Evolutionary conservation across 2,329 filamentous ascomycete species (phyloP).

Genomic region (Emericellopsis cladophorae): DNA sequence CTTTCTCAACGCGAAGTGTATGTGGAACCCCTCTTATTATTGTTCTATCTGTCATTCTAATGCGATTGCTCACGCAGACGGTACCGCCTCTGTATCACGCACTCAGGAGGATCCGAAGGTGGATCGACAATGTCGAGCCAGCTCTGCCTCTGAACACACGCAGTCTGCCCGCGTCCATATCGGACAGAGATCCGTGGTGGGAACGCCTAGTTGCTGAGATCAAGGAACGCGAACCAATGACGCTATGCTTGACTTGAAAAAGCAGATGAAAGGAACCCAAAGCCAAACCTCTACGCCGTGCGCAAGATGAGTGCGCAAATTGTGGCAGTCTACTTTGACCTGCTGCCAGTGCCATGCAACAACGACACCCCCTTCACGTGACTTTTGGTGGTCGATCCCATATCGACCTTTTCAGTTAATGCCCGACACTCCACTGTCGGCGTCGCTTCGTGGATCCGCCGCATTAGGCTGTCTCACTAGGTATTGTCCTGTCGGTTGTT

Average conservation of each 20-base stretch:
- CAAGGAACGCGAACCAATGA: conserved; percentile 16
- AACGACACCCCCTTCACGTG: background rate
- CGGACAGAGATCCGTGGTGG: conserved; percentile 23
- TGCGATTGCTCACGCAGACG: conserved; percentile 14
- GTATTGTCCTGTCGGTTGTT: conserved; percentile 19
- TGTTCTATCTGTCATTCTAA: conserved; percentile 5
- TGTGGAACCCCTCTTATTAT: conserved; percentile 9
- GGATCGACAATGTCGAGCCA: conserved; percentile 13
- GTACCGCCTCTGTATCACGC: conserved; percentile 23
- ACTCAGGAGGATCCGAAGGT: conserved; percentile 19
- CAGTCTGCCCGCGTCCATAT: conserved; percentile 11
- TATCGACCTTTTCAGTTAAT: background rate
- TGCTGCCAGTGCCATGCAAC: too few species aligned
- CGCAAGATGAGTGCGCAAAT: background rate
- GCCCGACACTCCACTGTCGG: conserved; percentile 23
- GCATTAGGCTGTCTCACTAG: conserved; percentile 15
- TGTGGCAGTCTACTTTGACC: background rate
- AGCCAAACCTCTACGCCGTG: background rate
- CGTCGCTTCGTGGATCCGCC: conserved; percentile 18
- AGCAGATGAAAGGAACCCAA: conserved; percentile 1
- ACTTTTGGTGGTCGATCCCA: too few species aligned
- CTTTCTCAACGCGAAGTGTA: conserved; percentile 24
- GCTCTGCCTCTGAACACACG: too few species aligned
- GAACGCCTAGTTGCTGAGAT: conserved; percentile 22
- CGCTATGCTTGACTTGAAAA: conserved; percentile 23